Evolutionary conservation across 306 rosid genomes (phyloP).

Genomic region (Begonia fuchsioides): DNA sequence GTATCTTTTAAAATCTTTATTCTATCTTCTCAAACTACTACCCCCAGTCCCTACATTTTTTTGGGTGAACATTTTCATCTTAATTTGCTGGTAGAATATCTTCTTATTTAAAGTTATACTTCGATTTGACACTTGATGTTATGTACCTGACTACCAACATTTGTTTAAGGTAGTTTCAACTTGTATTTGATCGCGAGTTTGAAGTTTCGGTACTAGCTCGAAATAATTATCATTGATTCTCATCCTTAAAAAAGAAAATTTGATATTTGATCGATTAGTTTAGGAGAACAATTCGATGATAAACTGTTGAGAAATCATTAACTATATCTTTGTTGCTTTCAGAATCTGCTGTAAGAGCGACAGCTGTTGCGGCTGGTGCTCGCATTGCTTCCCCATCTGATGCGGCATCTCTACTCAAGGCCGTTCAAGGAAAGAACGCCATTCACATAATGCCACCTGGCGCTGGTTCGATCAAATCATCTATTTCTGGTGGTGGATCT

Average conservation of each 20-base stretch:
- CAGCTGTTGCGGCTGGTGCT: slow-evolving; percentile 55
- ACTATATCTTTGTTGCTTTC: slow-evolving; percentile 20
- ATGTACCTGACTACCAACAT: too few species aligned
- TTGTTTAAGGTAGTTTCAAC: too few species aligned
- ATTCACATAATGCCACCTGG: slow-evolving; percentile 27
- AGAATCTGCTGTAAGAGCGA: slow-evolving; percentile 32
- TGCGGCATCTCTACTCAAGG: slow-evolving; percentile 34
- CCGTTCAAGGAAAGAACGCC: slow-evolving; percentile 34
- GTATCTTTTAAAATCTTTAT: slow-evolving; percentile 22
- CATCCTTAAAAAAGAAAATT: slow-evolving; percentile 6
- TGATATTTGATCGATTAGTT: slow-evolving; percentile 21
- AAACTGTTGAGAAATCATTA: slow-evolving; percentile 22
- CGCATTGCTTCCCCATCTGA: slow-evolving; percentile 45
- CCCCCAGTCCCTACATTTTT: slow-evolving; percentile 10
- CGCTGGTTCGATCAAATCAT: slow-evolving; percentile 20
- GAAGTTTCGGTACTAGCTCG: slow-evolving; percentile 22
- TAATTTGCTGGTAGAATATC: too few species aligned
- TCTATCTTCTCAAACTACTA: slow-evolving; percentile 16
- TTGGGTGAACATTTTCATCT: too few species aligned
- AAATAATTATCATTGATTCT: slow-evolving; percentile 30
- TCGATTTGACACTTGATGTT: too few species aligned
- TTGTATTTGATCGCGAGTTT: too few species aligned
- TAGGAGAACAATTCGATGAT: slow-evolving; percentile 22
- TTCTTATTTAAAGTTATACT: too few species aligned
- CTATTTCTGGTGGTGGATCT: slow-evolving; percentile 17